Percentiles rank a stretch among this genome's conserved stretches.
phyloP scores from a whole-genome alignment of 257 asterid genomes.

The Linderniella brevidens region DNA sequence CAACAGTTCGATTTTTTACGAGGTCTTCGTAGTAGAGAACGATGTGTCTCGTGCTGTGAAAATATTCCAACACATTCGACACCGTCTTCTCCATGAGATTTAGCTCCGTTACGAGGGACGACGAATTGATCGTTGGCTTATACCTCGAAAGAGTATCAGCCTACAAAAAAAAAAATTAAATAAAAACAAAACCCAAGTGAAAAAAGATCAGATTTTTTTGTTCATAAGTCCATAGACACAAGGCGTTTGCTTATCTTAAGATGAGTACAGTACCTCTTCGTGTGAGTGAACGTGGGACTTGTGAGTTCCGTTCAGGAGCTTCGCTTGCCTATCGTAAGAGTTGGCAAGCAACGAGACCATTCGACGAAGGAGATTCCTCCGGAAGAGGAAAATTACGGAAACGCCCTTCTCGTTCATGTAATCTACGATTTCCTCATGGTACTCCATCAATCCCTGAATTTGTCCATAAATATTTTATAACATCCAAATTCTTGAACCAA shows the following conservation, averaged over 20 bases:
- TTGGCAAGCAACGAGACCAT: conserved; percentile 58
- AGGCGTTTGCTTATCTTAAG: neutral
- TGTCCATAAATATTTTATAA: neutral
- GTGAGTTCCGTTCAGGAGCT: conserved; percentile 60
- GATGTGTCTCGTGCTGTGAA: conserved; percentile 54
- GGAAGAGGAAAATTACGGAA: conserved; percentile 45
- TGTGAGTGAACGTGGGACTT: conserved; percentile 70
- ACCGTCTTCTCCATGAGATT: conserved; percentile 47
- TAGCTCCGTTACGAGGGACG: conserved; percentile 38
- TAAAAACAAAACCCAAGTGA: conserved; percentile 5
- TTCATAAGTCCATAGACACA: too few species aligned
- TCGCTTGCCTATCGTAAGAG: conserved; percentile 50
- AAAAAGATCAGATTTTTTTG: too few species aligned
- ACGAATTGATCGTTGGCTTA: conserved; percentile 49
- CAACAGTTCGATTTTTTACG: conserved; percentile 55
- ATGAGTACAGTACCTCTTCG: conserved; percentile 30
- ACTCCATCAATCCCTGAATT: conserved; percentile 42
- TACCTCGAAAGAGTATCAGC: conserved; percentile 53
- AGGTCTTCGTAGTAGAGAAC: conserved; percentile 79
- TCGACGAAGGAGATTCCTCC: conserved; percentile 53
- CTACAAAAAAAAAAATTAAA: conserved; percentile 13
- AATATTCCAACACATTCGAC: conserved; percentile 36
- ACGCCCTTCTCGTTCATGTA: conserved; percentile 42
- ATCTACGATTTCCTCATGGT: conserved; percentile 41
- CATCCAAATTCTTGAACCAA: too few species aligned